Evolutionary conservation across 2,329 filamentous ascomycete genomes (phyloP), one percentile per base, ranked within the genome.

Genomic region (Penicillium sumatraense): DNA sequence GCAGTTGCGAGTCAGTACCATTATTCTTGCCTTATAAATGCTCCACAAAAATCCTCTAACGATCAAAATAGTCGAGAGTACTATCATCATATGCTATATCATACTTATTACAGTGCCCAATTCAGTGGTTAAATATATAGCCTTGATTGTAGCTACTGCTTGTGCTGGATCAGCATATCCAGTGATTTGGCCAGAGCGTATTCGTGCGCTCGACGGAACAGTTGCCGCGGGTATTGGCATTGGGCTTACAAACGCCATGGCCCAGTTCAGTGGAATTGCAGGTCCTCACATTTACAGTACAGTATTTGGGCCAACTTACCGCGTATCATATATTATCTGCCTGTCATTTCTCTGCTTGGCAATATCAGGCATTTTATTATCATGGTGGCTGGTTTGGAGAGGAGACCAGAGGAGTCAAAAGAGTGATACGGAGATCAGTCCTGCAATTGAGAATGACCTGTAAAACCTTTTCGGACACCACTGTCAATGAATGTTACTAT

Each of bases 111-210:
- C 70, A 0, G 69, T 75, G 3, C 38, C 42, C 2, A 74, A 72
- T 57, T 55, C 67, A 0, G 54, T 71, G 1, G 73, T 74, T 29
- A 73, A 72, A 51, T 76, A 76, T 46, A 50, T 75, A 8, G 71
- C 65, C 33, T 56, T 76, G 21, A 70, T 76, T 20, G 64, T 77
- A 5, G 72, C 65, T 4, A 64, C 60, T 0, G 57, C 65, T 64
- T 77, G 73, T 49, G 71, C 75, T 1, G 73, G 74, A 3, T 77
- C 73, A 5, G 74, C 74, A 5, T 78, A 76, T 53, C 75, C 75
- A 0, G 72, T 78, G 36, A 78, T 78, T 58, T 78, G 75, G 75
- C 75, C 75, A 7, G 76, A 78, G 57, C 71, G 75, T 1, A 78
- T 78, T 49, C 69, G 75, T 20, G 75, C 68, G 0, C 65, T 76